These are phyloP conservation scores for Chaetomium sp. DNA, from an alignment of 2,329 filamentous ascomycete genomes.

Conservation along the genomic window DNA sequence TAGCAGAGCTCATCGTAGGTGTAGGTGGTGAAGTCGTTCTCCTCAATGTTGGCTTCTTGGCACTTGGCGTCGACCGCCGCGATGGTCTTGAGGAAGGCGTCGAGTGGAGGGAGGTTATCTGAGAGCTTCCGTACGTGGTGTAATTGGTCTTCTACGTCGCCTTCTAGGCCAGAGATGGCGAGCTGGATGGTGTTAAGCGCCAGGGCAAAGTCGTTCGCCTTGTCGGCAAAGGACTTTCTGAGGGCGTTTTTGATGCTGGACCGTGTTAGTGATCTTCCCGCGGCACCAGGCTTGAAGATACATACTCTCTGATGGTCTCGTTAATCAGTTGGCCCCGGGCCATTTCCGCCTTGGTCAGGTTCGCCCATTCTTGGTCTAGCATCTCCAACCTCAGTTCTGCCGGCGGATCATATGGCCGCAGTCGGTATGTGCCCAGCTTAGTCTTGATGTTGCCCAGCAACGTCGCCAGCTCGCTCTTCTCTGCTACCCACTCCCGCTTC, in stretches of 20 bases:
- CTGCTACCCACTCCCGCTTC: conserved; percentile 95
- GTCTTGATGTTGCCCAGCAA: conserved; percentile 98
- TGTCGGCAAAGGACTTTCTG: conserved; percentile 91
- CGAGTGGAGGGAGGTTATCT: conserved; percentile 83
- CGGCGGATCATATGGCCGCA: conserved; percentile 89
- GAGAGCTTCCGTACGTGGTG: conserved; percentile 83
- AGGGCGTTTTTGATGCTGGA: conserved; percentile 88
- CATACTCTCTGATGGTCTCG: conserved; percentile 91
- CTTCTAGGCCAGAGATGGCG: conserved; percentile 94
- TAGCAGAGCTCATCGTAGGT: conserved; percentile 96
- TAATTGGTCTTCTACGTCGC: conserved; percentile 93
- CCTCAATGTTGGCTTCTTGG: conserved; percentile 95
- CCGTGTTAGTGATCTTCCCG: neutral
- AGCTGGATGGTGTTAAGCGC: conserved; percentile 93
- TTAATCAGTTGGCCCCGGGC: conserved; percentile 91
- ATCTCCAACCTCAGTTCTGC: conserved; percentile 78
- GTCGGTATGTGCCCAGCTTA: conserved; percentile 90
- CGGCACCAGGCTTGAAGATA: conserved; percentile 23
- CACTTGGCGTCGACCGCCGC: conserved; percentile 85
- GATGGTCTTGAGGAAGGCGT: conserved; percentile 87
- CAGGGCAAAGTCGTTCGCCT: conserved; percentile 96
- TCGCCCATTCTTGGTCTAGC: conserved; percentile 80
- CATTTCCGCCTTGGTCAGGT: conserved; percentile 80
- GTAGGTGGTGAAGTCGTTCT: conserved; percentile 99
- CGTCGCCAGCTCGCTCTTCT: conserved; percentile 93